phyloP scores from a whole-genome alignment of 2,329 filamentous ascomycete genomes.

The Cylindrodendrum hubeiense region DNA sequence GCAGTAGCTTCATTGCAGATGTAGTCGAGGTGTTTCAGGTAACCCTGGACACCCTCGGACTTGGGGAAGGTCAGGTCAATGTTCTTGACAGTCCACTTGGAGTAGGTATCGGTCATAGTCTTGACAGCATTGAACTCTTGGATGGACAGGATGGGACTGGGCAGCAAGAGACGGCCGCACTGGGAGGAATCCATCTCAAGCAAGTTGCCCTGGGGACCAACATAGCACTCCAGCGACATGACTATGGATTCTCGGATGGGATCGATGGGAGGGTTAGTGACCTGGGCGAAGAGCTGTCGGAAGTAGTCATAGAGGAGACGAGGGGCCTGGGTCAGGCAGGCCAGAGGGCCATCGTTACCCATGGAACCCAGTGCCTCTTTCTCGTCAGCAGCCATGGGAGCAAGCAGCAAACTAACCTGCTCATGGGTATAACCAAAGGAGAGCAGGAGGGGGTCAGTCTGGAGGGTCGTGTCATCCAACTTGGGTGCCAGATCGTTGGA shows the following conservation, averaged over 20 bases:
- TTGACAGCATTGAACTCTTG: constrained; percentile 91
- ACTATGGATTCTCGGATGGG: constrained; percentile 97
- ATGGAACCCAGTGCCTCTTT: constrained; percentile 98
- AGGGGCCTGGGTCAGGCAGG: constrained; percentile 90
- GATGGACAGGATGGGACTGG: constrained; percentile 89
- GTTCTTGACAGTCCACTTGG: constrained; percentile 86
- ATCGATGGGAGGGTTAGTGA: constrained; percentile 97
- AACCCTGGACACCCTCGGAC: constrained; percentile 83
- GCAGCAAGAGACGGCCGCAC: constrained; percentile 86
- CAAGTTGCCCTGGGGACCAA: constrained; percentile 94
- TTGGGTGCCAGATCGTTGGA: constrained; percentile 74
- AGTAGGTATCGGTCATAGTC: constrained; percentile 79
- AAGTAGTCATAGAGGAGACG: constrained; percentile 96
- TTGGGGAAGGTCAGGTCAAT: constrained; percentile 97
- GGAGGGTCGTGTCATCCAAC: constrained; percentile 77
- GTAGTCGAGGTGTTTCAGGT: constrained; percentile 86
- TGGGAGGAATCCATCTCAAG: constrained; percentile 93
- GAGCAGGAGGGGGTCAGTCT: constrained; percentile 85
- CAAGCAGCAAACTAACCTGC: constrained; percentile 91
- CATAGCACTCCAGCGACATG: constrained; percentile 97
- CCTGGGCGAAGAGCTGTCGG: constrained; percentile 96
- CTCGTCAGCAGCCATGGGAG: constrained; percentile 96
- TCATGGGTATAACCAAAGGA: constrained; percentile 96
- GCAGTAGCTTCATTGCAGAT: constrained; percentile 89
- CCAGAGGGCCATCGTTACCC: constrained; percentile 95